These are phyloP conservation scores for Prorocentrum cordatum DNA, from an alignment of 169 alveolate genomes.

Conservation along the genomic window DNA sequence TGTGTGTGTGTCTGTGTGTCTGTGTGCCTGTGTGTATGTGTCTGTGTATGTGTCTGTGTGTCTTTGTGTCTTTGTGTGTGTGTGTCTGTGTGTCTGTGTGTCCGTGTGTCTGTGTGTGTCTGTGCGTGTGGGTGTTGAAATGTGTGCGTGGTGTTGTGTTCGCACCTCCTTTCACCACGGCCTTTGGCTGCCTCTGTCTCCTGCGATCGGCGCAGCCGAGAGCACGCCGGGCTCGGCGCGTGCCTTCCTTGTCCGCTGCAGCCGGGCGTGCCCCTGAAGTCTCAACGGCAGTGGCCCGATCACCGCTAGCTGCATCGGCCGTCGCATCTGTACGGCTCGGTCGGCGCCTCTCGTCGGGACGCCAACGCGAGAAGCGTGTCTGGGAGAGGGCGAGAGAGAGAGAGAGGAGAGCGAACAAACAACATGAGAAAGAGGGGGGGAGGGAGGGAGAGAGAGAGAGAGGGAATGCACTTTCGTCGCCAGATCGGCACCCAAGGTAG, in stretches of 20 bases:
- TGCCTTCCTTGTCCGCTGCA: neutral
- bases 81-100: neutral
- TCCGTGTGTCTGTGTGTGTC: neutral
- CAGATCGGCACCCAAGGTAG: too few species aligned
- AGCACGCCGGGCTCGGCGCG: neutral
- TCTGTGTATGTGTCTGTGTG: neutral
- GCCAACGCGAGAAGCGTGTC: neutral
- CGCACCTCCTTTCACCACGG: too few species aligned
- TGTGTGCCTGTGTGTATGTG: neutral
- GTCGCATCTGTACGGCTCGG: slow-evolving; percentile 13
- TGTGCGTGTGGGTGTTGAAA: neutral
- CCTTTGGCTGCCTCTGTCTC: neutral
- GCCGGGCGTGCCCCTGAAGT: neutral
- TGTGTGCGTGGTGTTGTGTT: neutral
- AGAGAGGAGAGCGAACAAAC: too few species aligned
- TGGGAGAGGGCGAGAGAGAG: neutral
- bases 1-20: neutral
- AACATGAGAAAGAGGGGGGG: neutral
- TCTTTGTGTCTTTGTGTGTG: neutral
- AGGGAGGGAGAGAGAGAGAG: neutral
- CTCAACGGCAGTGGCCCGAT: neutral
- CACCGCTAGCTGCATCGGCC: neutral
- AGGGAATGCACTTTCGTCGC: neutral
- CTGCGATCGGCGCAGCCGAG: neutral
- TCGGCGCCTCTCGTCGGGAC: slow-evolving; percentile 27